Conservation (phyloP, 139 green algal species). For the Chlorella sp. region DNA sequence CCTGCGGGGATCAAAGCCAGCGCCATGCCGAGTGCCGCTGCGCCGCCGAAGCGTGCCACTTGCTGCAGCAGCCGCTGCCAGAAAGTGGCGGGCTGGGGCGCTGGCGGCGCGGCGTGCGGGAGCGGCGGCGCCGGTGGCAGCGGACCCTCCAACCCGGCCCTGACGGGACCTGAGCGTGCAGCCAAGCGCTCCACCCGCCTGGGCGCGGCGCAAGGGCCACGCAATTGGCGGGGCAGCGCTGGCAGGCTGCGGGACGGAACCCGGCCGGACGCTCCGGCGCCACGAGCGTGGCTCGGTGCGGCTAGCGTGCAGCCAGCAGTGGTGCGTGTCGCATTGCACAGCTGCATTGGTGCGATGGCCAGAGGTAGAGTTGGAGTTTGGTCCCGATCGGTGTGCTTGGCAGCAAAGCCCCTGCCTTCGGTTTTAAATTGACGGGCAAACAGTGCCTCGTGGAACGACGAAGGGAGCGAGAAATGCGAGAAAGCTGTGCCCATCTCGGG, state of each 20-base stretch:
- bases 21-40: background rate
- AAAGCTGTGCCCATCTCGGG: no score
- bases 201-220: background rate
- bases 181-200: background rate
- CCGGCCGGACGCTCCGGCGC: no score
- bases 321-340: no score
- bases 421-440: no score
- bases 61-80: background rate
- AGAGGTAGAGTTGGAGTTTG: no score
- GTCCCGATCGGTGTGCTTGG: no score
- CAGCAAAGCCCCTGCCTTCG: no score
- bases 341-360: no score
- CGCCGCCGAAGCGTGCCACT: background rate
- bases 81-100: background rate
- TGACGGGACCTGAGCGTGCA: background rate
- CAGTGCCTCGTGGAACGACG: no score
- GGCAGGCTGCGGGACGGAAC: background rate
- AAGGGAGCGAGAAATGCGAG: no score
- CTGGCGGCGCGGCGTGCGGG: background rate
- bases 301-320: no score
- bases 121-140: background rate
- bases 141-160: background rate
- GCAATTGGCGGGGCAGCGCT: background rate
- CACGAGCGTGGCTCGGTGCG: no score
- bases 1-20: background rate